These are phyloP conservation scores for Papiliotrema flavescens DNA, from an alignment of 1,284 basidiomycete genomes.

Conservation along the genomic window DNA sequence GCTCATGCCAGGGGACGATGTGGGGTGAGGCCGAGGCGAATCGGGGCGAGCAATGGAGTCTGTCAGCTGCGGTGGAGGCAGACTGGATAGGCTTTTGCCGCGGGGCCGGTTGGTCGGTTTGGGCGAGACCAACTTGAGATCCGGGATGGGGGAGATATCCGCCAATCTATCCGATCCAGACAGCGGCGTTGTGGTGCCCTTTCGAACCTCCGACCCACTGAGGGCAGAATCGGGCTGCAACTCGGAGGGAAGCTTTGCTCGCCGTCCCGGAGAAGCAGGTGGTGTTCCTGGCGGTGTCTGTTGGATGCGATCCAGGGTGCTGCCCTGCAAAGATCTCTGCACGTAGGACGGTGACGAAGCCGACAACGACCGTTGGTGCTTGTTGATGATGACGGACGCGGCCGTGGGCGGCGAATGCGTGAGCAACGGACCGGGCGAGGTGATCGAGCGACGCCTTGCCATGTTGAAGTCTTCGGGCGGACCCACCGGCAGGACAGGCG, in stretches of 20 bases:
- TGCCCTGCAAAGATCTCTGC: neutral
- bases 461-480: slow-evolving; percentile 3
- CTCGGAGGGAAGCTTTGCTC: neutral
- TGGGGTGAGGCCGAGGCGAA: slow-evolving; percentile 1
- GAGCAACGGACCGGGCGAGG: slow-evolving; percentile 8
- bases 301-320: neutral
- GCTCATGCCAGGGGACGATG: neutral
- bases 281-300: neutral
- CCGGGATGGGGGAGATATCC: neutral
- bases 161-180: neutral
- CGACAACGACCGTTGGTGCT: slow-evolving; percentile 19
- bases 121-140: neutral
- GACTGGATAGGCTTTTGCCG: slow-evolving; percentile 6
- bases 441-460: slow-evolving; percentile 19
- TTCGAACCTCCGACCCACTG: too few species aligned
- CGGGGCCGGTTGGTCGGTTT: slow-evolving; percentile 3
- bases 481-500: slow-evolving; percentile 1
- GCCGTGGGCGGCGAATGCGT: slow-evolving; percentile 16
- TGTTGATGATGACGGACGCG: slow-evolving; percentile 12
- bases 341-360: slow-evolving; percentile 9
- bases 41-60: neutral
- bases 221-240: too few species aligned
- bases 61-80: neutral
- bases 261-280: neutral
- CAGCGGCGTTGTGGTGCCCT: neutral